Evolutionary conservation across 805 yeast genomes (phyloP).

Genomic region (Wickerhamiella dianesei): DNA sequence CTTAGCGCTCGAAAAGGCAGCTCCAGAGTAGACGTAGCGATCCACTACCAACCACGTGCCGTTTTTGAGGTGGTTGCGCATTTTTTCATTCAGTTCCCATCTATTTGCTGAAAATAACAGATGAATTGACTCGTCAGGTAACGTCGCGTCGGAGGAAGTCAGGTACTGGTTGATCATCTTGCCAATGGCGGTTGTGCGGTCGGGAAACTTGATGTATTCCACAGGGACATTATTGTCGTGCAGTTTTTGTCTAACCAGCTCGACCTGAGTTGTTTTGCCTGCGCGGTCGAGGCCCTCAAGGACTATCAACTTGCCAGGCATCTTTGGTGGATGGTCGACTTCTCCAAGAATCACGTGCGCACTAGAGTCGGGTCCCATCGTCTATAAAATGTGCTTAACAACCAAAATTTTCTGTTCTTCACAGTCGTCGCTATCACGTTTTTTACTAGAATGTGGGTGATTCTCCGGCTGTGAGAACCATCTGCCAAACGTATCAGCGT

Average conservation of each 20-base stretch:
- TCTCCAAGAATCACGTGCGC: not conserved
- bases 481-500: not conserved
- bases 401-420: conserved; percentile 4
- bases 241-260: conserved; percentile 26
- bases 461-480: not conserved
- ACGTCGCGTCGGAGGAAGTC: conserved; percentile 28
- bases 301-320: conserved; percentile 61
- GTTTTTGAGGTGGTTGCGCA: conserved; percentile 31
- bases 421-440: conserved; percentile 13
- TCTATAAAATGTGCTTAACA: not conserved
- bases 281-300: conserved; percentile 92
- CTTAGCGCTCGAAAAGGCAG: conserved; percentile 85
- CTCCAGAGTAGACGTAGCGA: conserved; percentile 83
- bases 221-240: conserved; percentile 26
- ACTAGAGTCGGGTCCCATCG: not conserved
- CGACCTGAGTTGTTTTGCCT: conserved; percentile 82
- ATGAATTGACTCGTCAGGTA: conserved; percentile 75
- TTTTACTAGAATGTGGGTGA: not conserved
- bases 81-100: conserved; percentile 61
- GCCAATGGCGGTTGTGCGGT: conserved; percentile 74
- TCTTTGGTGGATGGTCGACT: not conserved
- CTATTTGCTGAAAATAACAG: conserved; percentile 82
- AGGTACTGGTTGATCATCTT: conserved; percentile 61
- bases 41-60: conserved; percentile 64
- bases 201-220: conserved; percentile 67